Base-by-base conservation (phyloP, 495 filamentous ascomycete genomes). In the Aspergillus ellipticus region DNA sequence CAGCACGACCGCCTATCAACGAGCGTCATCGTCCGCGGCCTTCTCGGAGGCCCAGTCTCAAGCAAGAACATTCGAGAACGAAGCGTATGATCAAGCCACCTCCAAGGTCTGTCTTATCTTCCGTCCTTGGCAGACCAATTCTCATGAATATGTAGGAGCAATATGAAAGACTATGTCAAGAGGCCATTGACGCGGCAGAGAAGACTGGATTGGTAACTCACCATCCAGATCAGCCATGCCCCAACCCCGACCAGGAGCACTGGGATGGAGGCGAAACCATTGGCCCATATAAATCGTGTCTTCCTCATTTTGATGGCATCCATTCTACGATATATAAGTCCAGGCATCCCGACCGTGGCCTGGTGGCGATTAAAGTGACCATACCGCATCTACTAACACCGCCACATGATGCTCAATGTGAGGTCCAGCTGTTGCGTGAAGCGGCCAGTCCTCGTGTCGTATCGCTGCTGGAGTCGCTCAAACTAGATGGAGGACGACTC, bases 361-460 rank as follows among this genome's bases (percentile, higher is more conserved):
- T 83, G 8, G 77, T 87, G 7, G 93, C 94, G n/a, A 72, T 98
- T 24, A 98, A 98, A 68, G 83, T 96, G 42, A 96, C 92, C 11
- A 83, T 80, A 11, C 89, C 90, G 15, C 85, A 86, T 49, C 65
- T 77, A 17, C 81, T 86, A 74, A 79, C 80, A 26, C 82, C 88
- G 13, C 94, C 94, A 17, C 94, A 99, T 72, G 81, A 92, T 68
- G 85, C 88, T 3, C 68, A 77, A 19, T 83, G 87, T 26, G 94
- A 99, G 74, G 85, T 82, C 39, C 84, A 85, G 48, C 83, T 97
- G 41, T 76, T 97, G 10, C 65, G 65, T 15, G 61, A 77, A 17
- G 76, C 85, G 28, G 62, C 67, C 37, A 62, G 64, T 26, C 58
- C 79, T 53, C 58, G 79, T 56, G 75, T 90, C 42, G 86, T 97